These are phyloP conservation scores for Leccinum subgranulosum DNA, from an alignment of 768 basidiomycete species.

Conservation along the genomic window DNA sequence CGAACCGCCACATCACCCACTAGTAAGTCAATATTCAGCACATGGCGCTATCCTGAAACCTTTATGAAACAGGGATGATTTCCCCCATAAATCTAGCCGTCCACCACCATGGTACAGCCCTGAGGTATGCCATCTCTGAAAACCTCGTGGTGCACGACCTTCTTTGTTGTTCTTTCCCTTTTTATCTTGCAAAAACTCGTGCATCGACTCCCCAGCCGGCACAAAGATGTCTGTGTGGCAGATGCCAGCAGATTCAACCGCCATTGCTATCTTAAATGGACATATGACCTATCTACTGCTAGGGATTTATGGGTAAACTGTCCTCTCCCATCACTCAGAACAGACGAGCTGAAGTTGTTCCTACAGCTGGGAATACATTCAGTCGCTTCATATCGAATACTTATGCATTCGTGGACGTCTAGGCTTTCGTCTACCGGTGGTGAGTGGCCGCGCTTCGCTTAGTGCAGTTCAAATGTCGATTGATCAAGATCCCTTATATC, in stretches of 20 bases:
- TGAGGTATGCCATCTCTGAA: background rate
- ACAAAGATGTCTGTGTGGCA: constrained; percentile 2
- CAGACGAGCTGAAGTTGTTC: background rate
- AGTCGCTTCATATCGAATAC: constrained; percentile 16
- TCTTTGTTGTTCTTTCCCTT: background rate
- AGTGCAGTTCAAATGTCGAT: background rate
- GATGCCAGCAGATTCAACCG: background rate
- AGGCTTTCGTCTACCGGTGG: constrained; percentile 17
- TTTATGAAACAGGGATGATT: constrained; percentile 2
- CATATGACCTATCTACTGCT: constrained; percentile 11
- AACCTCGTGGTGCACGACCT: background rate
- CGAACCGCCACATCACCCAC: background rate
- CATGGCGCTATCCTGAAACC: constrained; percentile 3
- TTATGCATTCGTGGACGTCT: constrained; percentile 12
- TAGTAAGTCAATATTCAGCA: background rate
- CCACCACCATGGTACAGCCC: background rate
- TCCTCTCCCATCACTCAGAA: background rate
- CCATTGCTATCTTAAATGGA: background rate
- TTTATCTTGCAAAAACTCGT: background rate
- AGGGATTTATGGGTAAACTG: constrained; percentile 21
- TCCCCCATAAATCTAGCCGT: background rate
- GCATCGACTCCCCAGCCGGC: background rate
- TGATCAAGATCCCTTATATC: constrained; percentile 20
- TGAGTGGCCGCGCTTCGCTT: constrained; percentile 7
- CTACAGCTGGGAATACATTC: constrained; percentile 23